Evolutionary conservation across 257 asterid genomes (phyloP).

Genomic region (Linderniella brevidens): DNA sequence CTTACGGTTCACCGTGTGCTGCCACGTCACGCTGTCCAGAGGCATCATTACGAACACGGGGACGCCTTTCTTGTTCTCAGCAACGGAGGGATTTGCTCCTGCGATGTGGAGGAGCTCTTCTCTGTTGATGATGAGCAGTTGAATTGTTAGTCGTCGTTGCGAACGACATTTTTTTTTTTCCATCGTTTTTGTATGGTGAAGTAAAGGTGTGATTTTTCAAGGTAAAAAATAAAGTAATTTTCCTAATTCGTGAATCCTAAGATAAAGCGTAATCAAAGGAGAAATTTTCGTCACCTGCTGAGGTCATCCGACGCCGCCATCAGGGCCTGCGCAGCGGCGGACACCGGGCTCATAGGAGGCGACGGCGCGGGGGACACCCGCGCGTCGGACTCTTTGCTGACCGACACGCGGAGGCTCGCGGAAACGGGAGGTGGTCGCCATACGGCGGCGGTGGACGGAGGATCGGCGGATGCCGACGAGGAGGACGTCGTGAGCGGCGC

Average conservation of each 20-base stretch:
- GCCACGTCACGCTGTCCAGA: constrained; percentile 43
- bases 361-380: constrained; percentile 54
- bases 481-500: constrained; percentile 25
- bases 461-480: constrained; percentile 18
- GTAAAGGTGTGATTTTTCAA: too few species aligned
- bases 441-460: constrained; percentile 25
- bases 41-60: constrained; percentile 73
- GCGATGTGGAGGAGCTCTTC: neutral
- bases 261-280: neutral
- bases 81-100: neutral
- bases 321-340: constrained; percentile 84
- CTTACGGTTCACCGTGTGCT: constrained; percentile 35
- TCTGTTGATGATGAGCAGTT: neutral
- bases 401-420: constrained; percentile 39
- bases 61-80: constrained; percentile 19
- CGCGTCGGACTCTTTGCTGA: constrained; percentile 24
- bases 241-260: too few species aligned
- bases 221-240: too few species aligned
- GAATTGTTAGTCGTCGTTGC: neutral
- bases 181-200: too few species aligned
- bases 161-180: too few species aligned
- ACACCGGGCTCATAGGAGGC: constrained; percentile 42
- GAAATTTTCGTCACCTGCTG: too few species aligned
- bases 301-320: constrained; percentile 15
- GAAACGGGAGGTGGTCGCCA: constrained; percentile 41